Conservation (phyloP, 441 rosid genomes). For the Arabidopsis lyrata region DNA sequence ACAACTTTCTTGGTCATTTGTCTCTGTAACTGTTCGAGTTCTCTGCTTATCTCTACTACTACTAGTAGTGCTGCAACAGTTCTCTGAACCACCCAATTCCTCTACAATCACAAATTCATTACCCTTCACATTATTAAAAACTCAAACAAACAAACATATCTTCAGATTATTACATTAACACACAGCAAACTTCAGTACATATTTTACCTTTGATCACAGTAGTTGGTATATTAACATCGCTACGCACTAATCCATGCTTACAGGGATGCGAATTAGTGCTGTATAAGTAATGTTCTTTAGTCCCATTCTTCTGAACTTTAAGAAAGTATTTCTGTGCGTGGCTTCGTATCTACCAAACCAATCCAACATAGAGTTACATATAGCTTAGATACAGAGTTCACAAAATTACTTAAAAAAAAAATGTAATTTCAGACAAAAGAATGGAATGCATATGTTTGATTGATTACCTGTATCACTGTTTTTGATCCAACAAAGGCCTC, state of each 20-base stretch:
- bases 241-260: slow-evolving; percentile 8
- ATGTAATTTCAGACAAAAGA: neutral
- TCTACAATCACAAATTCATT: slow-evolving; percentile 40
- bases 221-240: slow-evolving; percentile 48
- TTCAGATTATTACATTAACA: neutral
- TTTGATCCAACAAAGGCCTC: slow-evolving; percentile 94
- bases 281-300: slow-evolving; percentile 65
- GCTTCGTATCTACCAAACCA: slow-evolving; percentile 79
- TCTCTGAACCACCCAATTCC: slow-evolving; percentile 47
- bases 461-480: slow-evolving; percentile 84
- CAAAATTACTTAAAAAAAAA: neutral
- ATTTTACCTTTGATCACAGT: slow-evolving; percentile 53
- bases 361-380: no score
- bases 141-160: neutral
- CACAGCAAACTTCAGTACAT: neutral
- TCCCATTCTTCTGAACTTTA: slow-evolving; percentile 88
- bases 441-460: neutral
- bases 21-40: slow-evolving; percentile 51
- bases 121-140: neutral
- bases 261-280: slow-evolving; percentile 56
- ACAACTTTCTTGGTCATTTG: slow-evolving; percentile 51
- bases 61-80: slow-evolving; percentile 54
- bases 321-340: slow-evolving; percentile 94
- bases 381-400: neutral
- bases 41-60: slow-evolving; percentile 62